These are phyloP conservation scores for Boehmeria nivea DNA, from an alignment of 306 rosid species.

Conservation along the genomic window DNA sequence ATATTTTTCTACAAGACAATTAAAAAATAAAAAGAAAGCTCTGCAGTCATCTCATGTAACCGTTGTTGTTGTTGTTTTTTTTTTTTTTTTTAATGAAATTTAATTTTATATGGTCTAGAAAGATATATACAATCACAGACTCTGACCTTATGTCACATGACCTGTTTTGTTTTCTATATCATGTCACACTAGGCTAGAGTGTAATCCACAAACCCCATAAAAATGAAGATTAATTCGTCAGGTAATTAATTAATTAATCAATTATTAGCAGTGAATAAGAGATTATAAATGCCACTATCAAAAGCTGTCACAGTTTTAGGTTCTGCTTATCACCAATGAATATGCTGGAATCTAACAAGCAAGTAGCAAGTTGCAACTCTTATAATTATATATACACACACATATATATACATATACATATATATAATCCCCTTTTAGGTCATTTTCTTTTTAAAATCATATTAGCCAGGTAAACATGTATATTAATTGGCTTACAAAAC, in stretches of 20 bases:
- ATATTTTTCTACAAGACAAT: too few relatives aligned
- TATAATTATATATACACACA: too few relatives aligned
- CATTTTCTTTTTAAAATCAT: too few relatives aligned
- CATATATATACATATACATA: background rate
- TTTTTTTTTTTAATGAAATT: background rate
- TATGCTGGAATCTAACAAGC: constrained; percentile 4
- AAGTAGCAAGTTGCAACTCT: background rate
- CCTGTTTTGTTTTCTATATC: background rate
- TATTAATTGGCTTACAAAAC: background rate
- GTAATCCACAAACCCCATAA: constrained; percentile 6
- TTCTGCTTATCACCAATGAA: background rate
- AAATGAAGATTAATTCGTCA: background rate
- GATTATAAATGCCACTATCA: background rate
- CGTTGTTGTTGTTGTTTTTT: too few relatives aligned
- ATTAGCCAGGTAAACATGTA: too few relatives aligned
- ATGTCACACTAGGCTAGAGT: too few relatives aligned
- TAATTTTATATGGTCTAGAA: too few relatives aligned
- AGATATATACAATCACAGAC: background rate
- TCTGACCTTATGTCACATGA: constrained; percentile 15
- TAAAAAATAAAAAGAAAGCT: background rate
- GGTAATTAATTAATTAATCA: background rate
- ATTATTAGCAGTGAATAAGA: background rate
- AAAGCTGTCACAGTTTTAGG: constrained; percentile 1
- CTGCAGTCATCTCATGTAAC: background rate
- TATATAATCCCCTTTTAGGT: too few relatives aligned